Conservation (phyloP, 2,329 filamentous ascomycete genomes). For the Epichloe typhina region DNA sequence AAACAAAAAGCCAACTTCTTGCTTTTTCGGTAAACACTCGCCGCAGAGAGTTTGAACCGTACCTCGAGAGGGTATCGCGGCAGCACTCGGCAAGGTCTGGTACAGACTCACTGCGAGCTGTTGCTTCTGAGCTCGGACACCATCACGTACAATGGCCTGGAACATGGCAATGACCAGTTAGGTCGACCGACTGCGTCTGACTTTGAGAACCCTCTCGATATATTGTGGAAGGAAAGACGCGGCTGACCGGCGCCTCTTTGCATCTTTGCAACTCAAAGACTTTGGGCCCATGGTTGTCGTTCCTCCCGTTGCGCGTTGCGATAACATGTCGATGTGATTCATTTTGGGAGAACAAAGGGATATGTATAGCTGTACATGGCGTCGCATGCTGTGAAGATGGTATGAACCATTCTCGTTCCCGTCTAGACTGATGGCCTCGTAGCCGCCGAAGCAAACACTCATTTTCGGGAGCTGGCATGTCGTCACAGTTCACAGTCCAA, state of each 20-base stretch:
- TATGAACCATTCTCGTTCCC: too few relatives aligned
- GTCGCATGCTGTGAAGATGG: too few relatives aligned
- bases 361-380: too few relatives aligned
- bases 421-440: too few relatives aligned
- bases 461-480: too few relatives aligned
- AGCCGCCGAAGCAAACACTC: too few relatives aligned
- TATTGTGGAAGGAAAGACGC: not conserved
- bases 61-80: conserved; percentile 1
- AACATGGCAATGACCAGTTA: not conserved
- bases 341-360: not conserved
- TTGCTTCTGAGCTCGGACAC: conserved; percentile 4
- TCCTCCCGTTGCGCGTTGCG: not conserved
- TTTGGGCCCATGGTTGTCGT: not conserved
- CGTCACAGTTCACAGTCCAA: too few relatives aligned
- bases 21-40: not conserved
- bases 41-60: not conserved
- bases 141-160: conserved; percentile 1
- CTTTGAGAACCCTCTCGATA: not conserved
- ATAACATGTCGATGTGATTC: not conserved
- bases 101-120: conserved; percentile 3
- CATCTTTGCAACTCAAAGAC: not conserved
- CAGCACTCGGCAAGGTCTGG: conserved; percentile 3
- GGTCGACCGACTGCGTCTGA: conserved; percentile 1
- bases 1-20: too few relatives aligned
- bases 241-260: not conserved